These are phyloP conservation scores for Pseudozyma hubeiensis DNA, from an alignment of 1,284 basidiomycete species.

Conservation along the genomic window DNA sequence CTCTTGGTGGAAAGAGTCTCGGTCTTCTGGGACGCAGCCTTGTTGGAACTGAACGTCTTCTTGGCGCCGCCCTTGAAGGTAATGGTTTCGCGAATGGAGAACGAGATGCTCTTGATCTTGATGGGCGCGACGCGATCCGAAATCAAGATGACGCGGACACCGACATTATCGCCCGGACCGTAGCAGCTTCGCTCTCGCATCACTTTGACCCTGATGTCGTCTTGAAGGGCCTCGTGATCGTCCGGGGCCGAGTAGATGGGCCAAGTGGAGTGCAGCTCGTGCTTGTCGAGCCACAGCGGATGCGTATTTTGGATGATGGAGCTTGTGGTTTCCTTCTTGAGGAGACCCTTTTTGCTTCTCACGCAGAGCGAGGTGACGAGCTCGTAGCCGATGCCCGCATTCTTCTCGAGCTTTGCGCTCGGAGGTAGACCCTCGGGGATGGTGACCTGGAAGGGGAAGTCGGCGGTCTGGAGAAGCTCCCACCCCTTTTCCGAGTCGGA, in stretches of 20 bases:
- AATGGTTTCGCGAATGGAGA: slow-evolving; percentile 61
- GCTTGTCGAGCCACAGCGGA: slow-evolving; percentile 64
- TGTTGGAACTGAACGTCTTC: slow-evolving; percentile 42
- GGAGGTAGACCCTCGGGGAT: slow-evolving; percentile 66
- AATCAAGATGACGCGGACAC: slow-evolving; percentile 54
- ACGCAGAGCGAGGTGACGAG: slow-evolving; percentile 65
- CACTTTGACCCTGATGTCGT: slow-evolving; percentile 55
- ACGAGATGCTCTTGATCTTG: slow-evolving; percentile 62
- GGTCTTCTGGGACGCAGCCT: slow-evolving; percentile 50
- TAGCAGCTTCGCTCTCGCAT: slow-evolving; percentile 58
- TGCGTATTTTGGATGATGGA: slow-evolving; percentile 62
- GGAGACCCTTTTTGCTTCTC: slow-evolving; percentile 53
- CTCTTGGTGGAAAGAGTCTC: slow-evolving; percentile 57
- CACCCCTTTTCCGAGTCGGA: slow-evolving; percentile 48
- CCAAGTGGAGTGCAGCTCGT: slow-evolving; percentile 67
- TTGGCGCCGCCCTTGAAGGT: slow-evolving; percentile 57
- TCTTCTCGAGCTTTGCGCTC: slow-evolving; percentile 62
- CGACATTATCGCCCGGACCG: slow-evolving; percentile 58
- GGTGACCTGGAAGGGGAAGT: slow-evolving; percentile 58
- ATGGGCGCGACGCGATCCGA: slow-evolving; percentile 52
- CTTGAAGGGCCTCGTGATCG: slow-evolving; percentile 47
- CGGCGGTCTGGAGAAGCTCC: slow-evolving; percentile 53
- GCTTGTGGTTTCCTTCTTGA: slow-evolving; percentile 48
- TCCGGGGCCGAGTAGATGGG: slow-evolving; percentile 61
- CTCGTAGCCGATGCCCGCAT: slow-evolving; percentile 62